Base-by-base conservation (phyloP, 1,139 yeast species). In the Protomyces inundatus region DNA sequence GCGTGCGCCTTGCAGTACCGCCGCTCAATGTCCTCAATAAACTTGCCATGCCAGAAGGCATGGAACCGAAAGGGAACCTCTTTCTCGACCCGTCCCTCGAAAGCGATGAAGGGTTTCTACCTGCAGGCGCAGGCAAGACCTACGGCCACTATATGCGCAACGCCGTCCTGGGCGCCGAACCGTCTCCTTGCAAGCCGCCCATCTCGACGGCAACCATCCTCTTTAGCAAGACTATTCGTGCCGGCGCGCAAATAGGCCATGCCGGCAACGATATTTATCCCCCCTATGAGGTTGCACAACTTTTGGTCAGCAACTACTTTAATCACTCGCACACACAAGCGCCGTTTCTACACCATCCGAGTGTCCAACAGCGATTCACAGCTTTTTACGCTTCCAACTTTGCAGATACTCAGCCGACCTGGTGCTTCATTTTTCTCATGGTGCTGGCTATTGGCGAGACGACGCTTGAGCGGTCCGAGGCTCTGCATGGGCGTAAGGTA, bases 381-480 rank as follows among this genome's bases (percentile, higher is more conserved):
- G 54, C 56, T 12, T 58, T 58, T 16, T 58, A 58, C 34, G 42
- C 62, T 1, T 30, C 52, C 14, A 40, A 52, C 4, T 58, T 58
- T 35, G 10, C 40, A 23, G 62, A 58, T n/a, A 55, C 53, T 14
- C 56, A 51, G 39, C 56, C 55, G 16, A 55, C 53, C 7, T 58
- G 62, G 62, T 30, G 53, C 4, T 58, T 58, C 45, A 45, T 58
- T 23, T 50, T 58, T 40, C 40, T 51, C 35, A 58, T 58, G 62
- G 62, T 58, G 10, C 42, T 58, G 12, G 62, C 62, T 16, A 58
- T 58, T 7, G 62, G 62, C 4, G 56, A 58, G 32, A 58, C 62
- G 10, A 58, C 62, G 4, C 62, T 58, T 5, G 45, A 51, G 6
- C 50, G 62, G 4, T 55, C 53, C 16, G 56, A 58, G 30, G 62